Conservation (phyloP, 2,329 filamentous ascomycete species). For the Chaetoscypha palmicola region DNA sequence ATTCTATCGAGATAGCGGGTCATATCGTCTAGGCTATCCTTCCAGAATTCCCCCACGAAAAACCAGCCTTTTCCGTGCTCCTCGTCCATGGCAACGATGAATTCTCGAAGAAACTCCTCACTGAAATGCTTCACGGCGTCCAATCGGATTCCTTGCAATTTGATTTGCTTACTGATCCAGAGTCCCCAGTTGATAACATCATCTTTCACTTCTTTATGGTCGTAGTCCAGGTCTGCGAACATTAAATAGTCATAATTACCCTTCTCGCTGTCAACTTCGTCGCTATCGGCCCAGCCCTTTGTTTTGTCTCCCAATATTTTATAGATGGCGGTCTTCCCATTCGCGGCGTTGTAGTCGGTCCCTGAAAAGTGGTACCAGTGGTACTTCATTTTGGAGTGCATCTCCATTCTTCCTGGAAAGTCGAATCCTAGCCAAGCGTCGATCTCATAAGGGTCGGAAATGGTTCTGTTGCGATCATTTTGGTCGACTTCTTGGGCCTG, state of each 20-base stretch:
- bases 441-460: conserved; percentile 52
- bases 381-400: conserved; percentile 57
- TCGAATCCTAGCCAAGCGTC: conserved; percentile 62
- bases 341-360: conserved; percentile 55
- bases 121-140: conserved; percentile 70
- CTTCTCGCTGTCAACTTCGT: conserved; percentile 50
- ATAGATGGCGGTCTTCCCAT: conserved; percentile 54
- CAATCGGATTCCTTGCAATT: conserved; percentile 59
- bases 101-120: conserved; percentile 57
- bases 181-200: conserved; percentile 61
- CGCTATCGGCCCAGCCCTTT: conserved; percentile 57
- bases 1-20: conserved; percentile 50
- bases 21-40: conserved; percentile 48
- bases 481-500: conserved; percentile 57
- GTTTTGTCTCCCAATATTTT: conserved; percentile 53
- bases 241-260: conserved; percentile 68
- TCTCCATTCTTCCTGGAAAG: conserved; percentile 53
- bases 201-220: conserved; percentile 52
- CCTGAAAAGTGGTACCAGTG: conserved; percentile 62
- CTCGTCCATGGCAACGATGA: conserved; percentile 50
- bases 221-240: conserved; percentile 65
- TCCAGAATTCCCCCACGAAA: conserved; percentile 65
- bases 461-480: conserved; percentile 48
- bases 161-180: conserved; percentile 57
- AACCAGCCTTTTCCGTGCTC: conserved; percentile 49